A percentile compares a stretch with the other conserved stretches of the same genome.
These are phyloP conservation scores for Nematodospora valgi DNA, from an alignment of 805 yeast genomes.

Conservation along the genomic window DNA sequence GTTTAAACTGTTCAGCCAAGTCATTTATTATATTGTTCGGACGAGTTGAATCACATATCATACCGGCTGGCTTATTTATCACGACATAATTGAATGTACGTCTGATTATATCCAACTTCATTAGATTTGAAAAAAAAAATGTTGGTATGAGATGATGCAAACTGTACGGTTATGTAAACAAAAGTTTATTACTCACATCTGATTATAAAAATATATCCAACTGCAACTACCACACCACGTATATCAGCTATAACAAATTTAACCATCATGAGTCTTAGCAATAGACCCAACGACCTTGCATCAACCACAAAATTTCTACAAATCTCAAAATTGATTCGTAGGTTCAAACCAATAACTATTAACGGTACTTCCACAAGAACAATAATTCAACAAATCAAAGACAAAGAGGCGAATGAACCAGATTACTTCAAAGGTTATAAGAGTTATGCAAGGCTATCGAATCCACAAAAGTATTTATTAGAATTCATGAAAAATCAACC, in stretches of 20 bases:
- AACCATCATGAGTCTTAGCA: not conserved
- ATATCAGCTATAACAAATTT: not conserved
- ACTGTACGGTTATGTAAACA: no score
- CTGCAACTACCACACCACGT: no score
- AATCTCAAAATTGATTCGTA: conserved; percentile 29
- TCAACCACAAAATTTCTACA: conserved; percentile 20
- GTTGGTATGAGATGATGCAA: no score
- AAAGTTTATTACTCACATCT: no score
- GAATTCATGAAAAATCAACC: conserved; percentile 19
- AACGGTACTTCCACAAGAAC: conserved; percentile 25
- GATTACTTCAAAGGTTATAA: conserved; percentile 9
- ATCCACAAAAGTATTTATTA: conserved; percentile 14
- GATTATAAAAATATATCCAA: no score
- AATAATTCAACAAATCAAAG: conserved; percentile 8
- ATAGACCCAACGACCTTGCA: not conserved
- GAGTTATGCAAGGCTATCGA: conserved; percentile 10
- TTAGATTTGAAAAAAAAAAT: no score
- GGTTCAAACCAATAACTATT: conserved; percentile 32
- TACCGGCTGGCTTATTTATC: conserved; percentile 21
- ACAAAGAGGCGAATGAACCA: conserved; percentile 8
- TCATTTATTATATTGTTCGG: conserved; percentile 1
- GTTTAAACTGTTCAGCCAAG: not conserved
- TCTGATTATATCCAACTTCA: conserved; percentile 9
- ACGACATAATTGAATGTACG: conserved; percentile 16
- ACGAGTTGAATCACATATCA: conserved; percentile 14